phyloP scores from a whole-genome alignment of 2,329 filamentous ascomycete species.

The Hortaea werneckii region DNA sequence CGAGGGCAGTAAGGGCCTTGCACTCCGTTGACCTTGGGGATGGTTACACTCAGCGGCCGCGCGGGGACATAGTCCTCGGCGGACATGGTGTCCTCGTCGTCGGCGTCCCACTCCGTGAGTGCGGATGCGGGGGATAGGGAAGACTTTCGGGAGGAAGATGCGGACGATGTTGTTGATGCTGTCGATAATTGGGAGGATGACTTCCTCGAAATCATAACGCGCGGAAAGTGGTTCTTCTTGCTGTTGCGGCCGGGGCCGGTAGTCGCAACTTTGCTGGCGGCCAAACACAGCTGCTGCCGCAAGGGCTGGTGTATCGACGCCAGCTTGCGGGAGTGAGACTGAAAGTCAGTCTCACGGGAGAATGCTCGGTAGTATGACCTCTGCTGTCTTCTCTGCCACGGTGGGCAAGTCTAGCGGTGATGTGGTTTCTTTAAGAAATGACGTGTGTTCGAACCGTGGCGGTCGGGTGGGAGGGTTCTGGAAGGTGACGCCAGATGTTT shows the following conservation, averaged over 20 bases:
- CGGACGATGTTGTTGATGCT: constrained; percentile 14
- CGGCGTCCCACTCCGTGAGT: constrained; percentile 29
- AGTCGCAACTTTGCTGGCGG: constrained; percentile 8
- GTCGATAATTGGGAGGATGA: constrained; percentile 20
- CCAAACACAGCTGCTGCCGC: constrained; percentile 18
- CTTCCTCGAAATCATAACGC: constrained; percentile 22
- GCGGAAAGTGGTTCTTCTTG: constrained; percentile 14
- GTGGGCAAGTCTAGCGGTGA: neutral
- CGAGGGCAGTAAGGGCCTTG: constrained; percentile 45
- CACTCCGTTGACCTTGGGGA: constrained; percentile 30
- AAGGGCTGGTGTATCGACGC: constrained; percentile 23
- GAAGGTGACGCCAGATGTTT: neutral
- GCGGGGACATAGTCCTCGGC: constrained; percentile 29
- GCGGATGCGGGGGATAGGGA: constrained; percentile 13
- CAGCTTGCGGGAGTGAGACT: constrained; percentile 22
- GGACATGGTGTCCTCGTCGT: constrained; percentile 42
- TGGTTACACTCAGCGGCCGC: constrained; percentile 40
- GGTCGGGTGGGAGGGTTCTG: neutral
- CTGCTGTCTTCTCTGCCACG: neutral
- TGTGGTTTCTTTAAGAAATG: neutral
- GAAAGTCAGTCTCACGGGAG: constrained; percentile 9
- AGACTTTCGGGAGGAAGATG: constrained; percentile 19
- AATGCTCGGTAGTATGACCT: neutral
- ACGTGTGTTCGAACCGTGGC: neutral
- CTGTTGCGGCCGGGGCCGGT: constrained; percentile 9